Evolutionary conservation across 1,284 basidiomycete species (phyloP).

Genomic region (Porodaedalea pini): DNA sequence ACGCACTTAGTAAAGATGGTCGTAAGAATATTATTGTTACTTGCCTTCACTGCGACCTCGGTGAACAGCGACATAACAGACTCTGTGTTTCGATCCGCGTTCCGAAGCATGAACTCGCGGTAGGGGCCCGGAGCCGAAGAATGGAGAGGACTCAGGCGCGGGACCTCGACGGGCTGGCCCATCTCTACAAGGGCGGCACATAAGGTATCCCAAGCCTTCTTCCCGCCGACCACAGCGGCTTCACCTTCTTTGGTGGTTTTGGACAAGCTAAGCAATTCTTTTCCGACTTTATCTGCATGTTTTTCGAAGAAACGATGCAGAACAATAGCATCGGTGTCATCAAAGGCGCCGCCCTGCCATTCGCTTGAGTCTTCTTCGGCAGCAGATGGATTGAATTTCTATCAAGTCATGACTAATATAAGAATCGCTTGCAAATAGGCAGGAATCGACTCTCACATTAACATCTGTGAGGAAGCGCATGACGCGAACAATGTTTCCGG

Average conservation of each 20-base stretch:
- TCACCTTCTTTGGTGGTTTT: slow-evolving; percentile 61
- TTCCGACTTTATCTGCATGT: slow-evolving; percentile 81
- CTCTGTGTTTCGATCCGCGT: slow-evolving; percentile 57
- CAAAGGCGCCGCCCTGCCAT: slow-evolving; percentile 70
- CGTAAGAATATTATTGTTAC: slow-evolving; percentile 8
- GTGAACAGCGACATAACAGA: slow-evolving; percentile 69
- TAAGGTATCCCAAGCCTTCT: slow-evolving; percentile 72
- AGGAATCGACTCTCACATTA: slow-evolving; percentile 47
- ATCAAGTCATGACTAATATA: background rate
- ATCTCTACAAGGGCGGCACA: slow-evolving; percentile 76
- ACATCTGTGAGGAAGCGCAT: slow-evolving; percentile 82
- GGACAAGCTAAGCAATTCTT: slow-evolving; percentile 72
- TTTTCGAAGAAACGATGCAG: slow-evolving; percentile 81
- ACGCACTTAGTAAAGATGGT: background rate
- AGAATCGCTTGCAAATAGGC: slow-evolving; percentile 5
- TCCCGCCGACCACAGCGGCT: slow-evolving; percentile 56
- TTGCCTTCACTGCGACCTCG: slow-evolving; percentile 45
- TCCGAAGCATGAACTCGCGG: slow-evolving; percentile 66
- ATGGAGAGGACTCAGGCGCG: slow-evolving; percentile 47
- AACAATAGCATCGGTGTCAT: slow-evolving; percentile 78
- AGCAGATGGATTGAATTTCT: slow-evolving; percentile 54
- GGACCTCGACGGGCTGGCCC: slow-evolving; percentile 66
- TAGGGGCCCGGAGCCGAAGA: slow-evolving; percentile 59
- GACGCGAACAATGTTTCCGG: slow-evolving; percentile 74
- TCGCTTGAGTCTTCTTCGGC: slow-evolving; percentile 60